Evolutionary conservation across 805 yeast genomes (phyloP).

Genomic region (Torulaspora indica): DNA sequence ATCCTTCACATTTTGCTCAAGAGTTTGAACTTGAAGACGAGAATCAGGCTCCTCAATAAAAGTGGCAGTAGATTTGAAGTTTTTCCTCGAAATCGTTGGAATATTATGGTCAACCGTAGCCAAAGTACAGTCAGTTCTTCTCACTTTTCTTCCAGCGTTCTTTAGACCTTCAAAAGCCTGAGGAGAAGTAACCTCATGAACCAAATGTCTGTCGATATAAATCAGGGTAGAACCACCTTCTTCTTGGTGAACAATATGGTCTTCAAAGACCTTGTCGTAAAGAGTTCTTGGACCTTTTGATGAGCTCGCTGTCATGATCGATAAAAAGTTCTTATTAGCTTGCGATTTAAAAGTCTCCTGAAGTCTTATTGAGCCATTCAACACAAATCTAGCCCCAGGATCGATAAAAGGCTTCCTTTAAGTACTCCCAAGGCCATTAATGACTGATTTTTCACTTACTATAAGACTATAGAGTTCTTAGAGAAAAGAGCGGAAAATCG

Average conservation of each 20-base stretch:
- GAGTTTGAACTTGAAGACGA: slow-evolving; percentile 82
- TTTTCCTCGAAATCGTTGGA: slow-evolving; percentile 84
- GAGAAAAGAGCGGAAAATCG: background rate
- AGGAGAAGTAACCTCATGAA: slow-evolving; percentile 98
- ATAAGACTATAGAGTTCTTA: no score
- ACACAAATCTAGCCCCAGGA: background rate
- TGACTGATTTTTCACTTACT: slow-evolving; percentile 3
- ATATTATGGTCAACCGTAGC: slow-evolving; percentile 97
- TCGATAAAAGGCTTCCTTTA: background rate
- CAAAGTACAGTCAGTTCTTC: slow-evolving; percentile 88
- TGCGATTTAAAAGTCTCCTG: background rate
- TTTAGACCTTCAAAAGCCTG: slow-evolving; percentile 96
- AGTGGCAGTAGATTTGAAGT: slow-evolving; percentile 65
- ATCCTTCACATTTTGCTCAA: slow-evolving; percentile 87
- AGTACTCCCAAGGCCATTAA: background rate
- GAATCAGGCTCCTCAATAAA: slow-evolving; percentile 91
- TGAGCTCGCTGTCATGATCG: slow-evolving; percentile 31
- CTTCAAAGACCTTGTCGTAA: slow-evolving; percentile 94
- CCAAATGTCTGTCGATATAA: slow-evolving; percentile 94
- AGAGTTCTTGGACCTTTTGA: slow-evolving; percentile 58
- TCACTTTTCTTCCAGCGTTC: slow-evolving; percentile 80
- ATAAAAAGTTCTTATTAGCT: background rate
- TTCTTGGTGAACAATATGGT: slow-evolving; percentile 87
- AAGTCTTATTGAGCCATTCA: background rate
- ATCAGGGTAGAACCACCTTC: slow-evolving; percentile 81